Conservation (phyloP, 2,329 filamentous ascomycete genomes). For the Diaporthe citrichinensis region DNA sequence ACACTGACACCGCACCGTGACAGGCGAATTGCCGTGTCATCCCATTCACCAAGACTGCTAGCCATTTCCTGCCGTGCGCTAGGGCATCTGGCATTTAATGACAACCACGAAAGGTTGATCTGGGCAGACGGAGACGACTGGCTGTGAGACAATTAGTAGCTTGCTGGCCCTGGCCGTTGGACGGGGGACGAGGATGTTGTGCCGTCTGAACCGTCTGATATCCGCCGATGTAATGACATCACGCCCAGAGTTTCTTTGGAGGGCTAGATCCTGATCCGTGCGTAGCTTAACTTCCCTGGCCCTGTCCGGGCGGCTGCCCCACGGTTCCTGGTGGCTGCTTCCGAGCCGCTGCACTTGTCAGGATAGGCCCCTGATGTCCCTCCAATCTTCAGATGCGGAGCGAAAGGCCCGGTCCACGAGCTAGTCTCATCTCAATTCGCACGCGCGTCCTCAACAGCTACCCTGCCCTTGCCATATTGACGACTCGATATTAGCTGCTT, state of each 20-base stretch:
- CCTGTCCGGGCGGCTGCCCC: slow-evolving; percentile 1
- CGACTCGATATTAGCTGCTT: neutral
- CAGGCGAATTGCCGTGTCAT: slow-evolving; percentile 25
- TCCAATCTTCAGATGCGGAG: neutral
- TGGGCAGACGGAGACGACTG: slow-evolving; percentile 21
- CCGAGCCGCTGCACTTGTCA: slow-evolving; percentile 25
- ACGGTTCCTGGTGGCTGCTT: slow-evolving; percentile 31
- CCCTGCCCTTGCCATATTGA: neutral
- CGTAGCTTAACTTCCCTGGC: neutral
- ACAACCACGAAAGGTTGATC: neutral
- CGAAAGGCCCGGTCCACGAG: slow-evolving; percentile 18
- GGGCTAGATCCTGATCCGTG: slow-evolving; percentile 22
- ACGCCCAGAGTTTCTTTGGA: neutral
- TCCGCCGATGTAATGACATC: slow-evolving; percentile 5
- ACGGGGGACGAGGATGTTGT: neutral
- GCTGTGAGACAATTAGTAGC: neutral
- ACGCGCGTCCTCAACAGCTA: neutral
- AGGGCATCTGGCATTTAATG: slow-evolving; percentile 15
- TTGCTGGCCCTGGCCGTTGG: neutral
- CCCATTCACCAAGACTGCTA: neutral
- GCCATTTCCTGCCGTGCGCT: slow-evolving; percentile 1
- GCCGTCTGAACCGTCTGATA: slow-evolving; percentile 4
- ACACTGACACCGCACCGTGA: neutral
- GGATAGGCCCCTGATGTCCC: neutral
- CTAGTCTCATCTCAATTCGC: neutral